Evolutionary conservation across 164 flowering plant species (phyloP), one percentile per base, ranked within the genome.

Genomic region (Nymphaea colorata): DNA sequence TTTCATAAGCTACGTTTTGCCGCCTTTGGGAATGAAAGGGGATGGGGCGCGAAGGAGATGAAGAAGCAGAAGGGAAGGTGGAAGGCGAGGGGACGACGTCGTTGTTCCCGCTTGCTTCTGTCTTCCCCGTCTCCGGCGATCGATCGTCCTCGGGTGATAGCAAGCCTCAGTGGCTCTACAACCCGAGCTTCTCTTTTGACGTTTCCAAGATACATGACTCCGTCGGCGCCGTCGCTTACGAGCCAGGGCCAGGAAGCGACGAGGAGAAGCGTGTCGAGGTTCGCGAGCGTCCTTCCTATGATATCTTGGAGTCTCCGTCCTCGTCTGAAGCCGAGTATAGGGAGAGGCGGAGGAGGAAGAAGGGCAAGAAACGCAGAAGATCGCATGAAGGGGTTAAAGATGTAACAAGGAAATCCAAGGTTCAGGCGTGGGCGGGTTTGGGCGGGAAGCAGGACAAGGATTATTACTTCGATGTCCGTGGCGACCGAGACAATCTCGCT

Each of bases 401-500:
- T 59, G 71, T 68, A n/a, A 74, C 78, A 5, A 76, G 89, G 51
- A 87, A 85, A 67, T 72, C 88, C 2, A 73, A 73, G 14, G 85
- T 84, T 67, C 68, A 71, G n/a, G n/a, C n/a, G n/a, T n/a, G n/a
- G n/a, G n/a, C n/a, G n/a, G n/a, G n/a, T 16, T 75, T 77, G 4
- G 77, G 76, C 42, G 17, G 61, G 41, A 65, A 73, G 42, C 71
- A 72, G 25, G 62, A 79, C 3, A 93, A 91, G 67, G 95, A 85
- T 61, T 94, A 91, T 74, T 86, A 81, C 80, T 79, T 94, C 44
- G 98, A 94, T 82, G 80, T 91, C 72, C 82, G 77, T 11, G 95
- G 93, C 0, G 97, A 94, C 74, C 87, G 76, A 3, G 95, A 94
- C 73, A 94, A 89, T 79, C 78, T 91, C 79, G 96, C 84, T 3